Evolutionary conservation across 2,329 filamentous ascomycete species (phyloP).

Genomic region (Diaporthe amygdali): DNA sequence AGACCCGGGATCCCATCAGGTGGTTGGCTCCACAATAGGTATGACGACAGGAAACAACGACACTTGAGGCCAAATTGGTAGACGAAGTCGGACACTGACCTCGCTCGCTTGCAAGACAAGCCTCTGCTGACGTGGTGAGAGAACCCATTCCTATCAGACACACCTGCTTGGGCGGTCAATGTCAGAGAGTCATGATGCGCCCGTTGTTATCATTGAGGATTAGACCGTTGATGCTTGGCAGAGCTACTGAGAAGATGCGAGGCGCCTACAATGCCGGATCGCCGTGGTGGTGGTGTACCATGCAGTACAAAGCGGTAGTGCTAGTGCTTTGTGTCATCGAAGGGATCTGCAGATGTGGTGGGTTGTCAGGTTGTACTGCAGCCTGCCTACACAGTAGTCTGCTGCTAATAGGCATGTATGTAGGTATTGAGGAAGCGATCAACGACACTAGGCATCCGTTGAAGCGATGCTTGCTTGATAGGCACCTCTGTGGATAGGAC

Average conservation of each 20-base stretch:
- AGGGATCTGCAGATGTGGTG: conserved; percentile 16
- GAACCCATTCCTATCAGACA: neutral
- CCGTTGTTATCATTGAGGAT: conserved; percentile 8
- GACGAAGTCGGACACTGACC: neutral
- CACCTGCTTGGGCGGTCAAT: neutral
- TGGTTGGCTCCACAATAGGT: neutral
- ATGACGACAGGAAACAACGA: conserved; percentile 5
- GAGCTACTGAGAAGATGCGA: conserved; percentile 20
- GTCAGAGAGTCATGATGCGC: neutral
- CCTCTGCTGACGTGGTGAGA: neutral
- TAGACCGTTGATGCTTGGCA: conserved; percentile 20
- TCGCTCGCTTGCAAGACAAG: neutral
- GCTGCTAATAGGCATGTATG: conserved; percentile 8
- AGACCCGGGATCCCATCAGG: conserved; percentile 5
- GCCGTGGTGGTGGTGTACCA: conserved; percentile 6
- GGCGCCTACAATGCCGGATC: conserved; percentile 4
- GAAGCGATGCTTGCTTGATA: conserved; percentile 8
- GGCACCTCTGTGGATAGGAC: conserved; percentile 8
- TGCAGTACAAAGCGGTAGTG: conserved; percentile 7
- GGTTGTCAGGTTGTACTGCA: conserved; percentile 22
- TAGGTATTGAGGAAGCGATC: neutral
- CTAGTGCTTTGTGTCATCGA: conserved; percentile 6
- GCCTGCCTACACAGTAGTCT: conserved; percentile 11
- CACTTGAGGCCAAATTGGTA: neutral
- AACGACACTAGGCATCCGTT: neutral